Evolutionary conservation across 495 filamentous ascomycete genomes (phyloP).

Genomic region (Penicillium bovifimosum): DNA sequence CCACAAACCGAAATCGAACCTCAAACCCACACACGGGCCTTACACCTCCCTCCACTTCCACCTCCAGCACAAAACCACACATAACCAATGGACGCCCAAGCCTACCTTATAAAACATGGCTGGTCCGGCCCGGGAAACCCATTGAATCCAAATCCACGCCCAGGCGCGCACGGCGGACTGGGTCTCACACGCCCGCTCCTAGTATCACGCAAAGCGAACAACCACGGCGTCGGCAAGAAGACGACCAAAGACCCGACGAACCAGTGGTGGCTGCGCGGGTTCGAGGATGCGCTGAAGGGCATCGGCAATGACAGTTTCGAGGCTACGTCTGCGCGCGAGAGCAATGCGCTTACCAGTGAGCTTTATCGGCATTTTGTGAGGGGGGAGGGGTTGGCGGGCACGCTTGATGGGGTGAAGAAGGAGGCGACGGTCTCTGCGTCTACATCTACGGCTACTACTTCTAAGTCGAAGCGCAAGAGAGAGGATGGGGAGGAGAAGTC

Average conservation of each 20-base stretch:
- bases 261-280: constrained; percentile 79
- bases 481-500: constrained; percentile 10
- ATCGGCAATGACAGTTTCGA: constrained; percentile 44
- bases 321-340: constrained; percentile 10
- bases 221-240: constrained; percentile 64
- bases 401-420: constrained; percentile 35
- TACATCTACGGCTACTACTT: constrained; percentile 14
- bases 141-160: constrained; percentile 60
- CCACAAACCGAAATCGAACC: not conserved
- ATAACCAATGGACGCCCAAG: constrained; percentile 67
- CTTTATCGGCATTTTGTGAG: constrained; percentile 79
- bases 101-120: constrained; percentile 68
- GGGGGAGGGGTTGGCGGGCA: constrained; percentile 68
- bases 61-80: not conserved
- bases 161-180: constrained; percentile 52
- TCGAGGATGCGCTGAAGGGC: constrained; percentile 70
- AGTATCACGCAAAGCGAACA: constrained; percentile 62
- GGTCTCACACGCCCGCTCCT: constrained; percentile 66
- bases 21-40: not conserved
- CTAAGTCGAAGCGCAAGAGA: constrained; percentile 22
- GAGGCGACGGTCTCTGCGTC: not conserved
- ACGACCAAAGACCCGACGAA: constrained; percentile 55
- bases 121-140: constrained; percentile 74
- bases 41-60: not conserved
- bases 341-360: constrained; percentile 48